phyloP scores from a whole-genome alignment of 1,284 basidiomycete genomes.

The Ceratobasidium papillatum region DNA sequence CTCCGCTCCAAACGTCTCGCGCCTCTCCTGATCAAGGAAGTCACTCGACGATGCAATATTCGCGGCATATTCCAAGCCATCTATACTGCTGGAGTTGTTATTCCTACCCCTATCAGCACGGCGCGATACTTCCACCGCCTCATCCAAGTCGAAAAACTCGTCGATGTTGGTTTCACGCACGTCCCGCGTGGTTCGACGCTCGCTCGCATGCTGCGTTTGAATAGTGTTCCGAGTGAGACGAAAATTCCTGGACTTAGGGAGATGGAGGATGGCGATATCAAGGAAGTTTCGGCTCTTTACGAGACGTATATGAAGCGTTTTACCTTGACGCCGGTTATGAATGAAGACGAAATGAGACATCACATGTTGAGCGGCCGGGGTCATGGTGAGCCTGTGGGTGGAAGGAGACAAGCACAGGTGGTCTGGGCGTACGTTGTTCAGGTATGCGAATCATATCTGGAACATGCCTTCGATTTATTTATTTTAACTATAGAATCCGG shows the following conservation, averaged over 20 bases:
- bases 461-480: slow-evolving; percentile 17
- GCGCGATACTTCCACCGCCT: slow-evolving; percentile 91
- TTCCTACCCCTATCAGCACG: slow-evolving; percentile 85
- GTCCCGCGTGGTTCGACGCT: slow-evolving; percentile 86
- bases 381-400: slow-evolving; percentile 60
- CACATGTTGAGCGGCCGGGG: slow-evolving; percentile 90
- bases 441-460: slow-evolving; percentile 58
- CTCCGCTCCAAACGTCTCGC: slow-evolving; percentile 94
- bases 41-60: slow-evolving; percentile 92
- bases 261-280: slow-evolving; percentile 84
- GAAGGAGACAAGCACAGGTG: slow-evolving; percentile 79
- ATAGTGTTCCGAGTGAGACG: slow-evolving; percentile 65
- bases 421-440: slow-evolving; percentile 98
- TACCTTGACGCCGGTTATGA: slow-evolving; percentile 82
- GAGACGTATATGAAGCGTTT: slow-evolving; percentile 86
- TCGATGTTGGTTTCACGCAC: slow-evolving; percentile 91
- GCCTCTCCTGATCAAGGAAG: slow-evolving; percentile 97
- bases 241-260: slow-evolving; percentile 74
- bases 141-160: slow-evolving; percentile 90
- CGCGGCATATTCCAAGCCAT: slow-evolving; percentile 96
- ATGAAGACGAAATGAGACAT: slow-evolving; percentile 84
- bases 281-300: slow-evolving; percentile 78
- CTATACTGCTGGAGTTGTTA: slow-evolving; percentile 91
- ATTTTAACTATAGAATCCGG: slow-evolving; percentile 69
- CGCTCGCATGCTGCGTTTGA: slow-evolving; percentile 81